Conservation (phyloP, 2,329 filamentous ascomycete genomes). For the Ascochyta pisi region DNA sequence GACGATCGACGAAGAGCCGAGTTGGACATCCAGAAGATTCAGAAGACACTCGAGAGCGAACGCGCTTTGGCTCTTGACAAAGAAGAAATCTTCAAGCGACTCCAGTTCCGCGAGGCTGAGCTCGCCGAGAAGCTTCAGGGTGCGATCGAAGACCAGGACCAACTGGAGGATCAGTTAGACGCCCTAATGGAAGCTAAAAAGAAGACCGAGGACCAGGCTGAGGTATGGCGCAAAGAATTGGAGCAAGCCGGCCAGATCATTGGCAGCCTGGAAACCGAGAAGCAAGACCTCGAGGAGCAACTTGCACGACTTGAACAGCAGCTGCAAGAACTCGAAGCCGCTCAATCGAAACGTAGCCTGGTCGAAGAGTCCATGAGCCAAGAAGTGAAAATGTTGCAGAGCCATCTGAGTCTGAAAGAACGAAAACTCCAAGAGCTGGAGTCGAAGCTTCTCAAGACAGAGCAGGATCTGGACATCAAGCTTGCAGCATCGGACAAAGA, state of each 20-base stretch:
- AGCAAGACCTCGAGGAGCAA: conserved; percentile 72
- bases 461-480: conserved; percentile 89
- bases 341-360: conserved; percentile 74
- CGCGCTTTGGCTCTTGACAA: conserved; percentile 95
- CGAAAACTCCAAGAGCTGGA: conserved; percentile 90
- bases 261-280: conserved; percentile 83
- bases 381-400: conserved; percentile 90
- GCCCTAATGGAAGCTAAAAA: conserved; percentile 88
- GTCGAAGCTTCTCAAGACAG: conserved; percentile 78
- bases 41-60: conserved; percentile 94
- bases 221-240: conserved; percentile 78
- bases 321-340: conserved; percentile 72
- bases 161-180: conserved; percentile 91
- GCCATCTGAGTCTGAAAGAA: conserved; percentile 86
- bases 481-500: conserved; percentile 80
- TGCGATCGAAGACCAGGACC: conserved; percentile 92
- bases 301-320: conserved; percentile 73
- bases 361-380: conserved; percentile 79
- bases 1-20: conserved; percentile 90
- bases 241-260: conserved; percentile 93
- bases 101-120: conserved; percentile 89
- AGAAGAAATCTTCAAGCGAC: conserved; percentile 97
- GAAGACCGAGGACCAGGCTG: conserved; percentile 82
- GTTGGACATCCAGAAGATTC: conserved; percentile 84
- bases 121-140: conserved; percentile 91